phyloP scores from a whole-genome alignment of 208 protist species.

The Wallacemonas rigidus region DNA sequence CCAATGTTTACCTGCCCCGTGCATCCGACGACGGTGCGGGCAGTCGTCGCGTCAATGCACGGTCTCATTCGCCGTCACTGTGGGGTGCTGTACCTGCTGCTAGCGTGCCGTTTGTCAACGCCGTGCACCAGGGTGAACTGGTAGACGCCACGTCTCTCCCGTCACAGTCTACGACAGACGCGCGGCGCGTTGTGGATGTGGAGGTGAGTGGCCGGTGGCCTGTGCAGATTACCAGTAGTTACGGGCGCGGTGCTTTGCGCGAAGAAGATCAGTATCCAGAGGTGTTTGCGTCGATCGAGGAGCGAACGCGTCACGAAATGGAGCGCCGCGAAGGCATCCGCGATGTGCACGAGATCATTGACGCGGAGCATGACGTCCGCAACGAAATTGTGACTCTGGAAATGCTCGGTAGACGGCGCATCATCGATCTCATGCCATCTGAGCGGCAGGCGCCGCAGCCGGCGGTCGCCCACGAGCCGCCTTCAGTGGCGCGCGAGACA shows the following conservation, averaged over 20 bases:
- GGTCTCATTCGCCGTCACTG: slow-evolving; percentile 7
- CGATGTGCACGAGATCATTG: slow-evolving; percentile 26
- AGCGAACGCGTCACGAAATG: slow-evolving; percentile 5
- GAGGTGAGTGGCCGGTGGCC: neutral
- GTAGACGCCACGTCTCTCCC: slow-evolving; percentile 9
- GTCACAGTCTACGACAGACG: neutral
- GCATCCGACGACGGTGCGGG: neutral
- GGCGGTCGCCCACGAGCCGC: neutral
- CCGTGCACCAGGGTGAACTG: slow-evolving; percentile 1
- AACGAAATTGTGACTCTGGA: slow-evolving; percentile 20
- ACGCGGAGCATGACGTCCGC: slow-evolving; percentile 25
- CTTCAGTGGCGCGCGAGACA: no score
- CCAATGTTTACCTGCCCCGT: neutral
- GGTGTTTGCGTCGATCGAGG: neutral
- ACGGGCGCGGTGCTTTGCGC: neutral
- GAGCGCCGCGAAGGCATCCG: slow-evolving; percentile 18
- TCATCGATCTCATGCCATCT: neutral
- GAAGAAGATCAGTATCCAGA: slow-evolving; percentile 1
- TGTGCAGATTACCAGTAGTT: neutral
- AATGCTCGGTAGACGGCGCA: neutral
- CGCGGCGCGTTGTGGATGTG: neutral
- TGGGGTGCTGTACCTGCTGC: neutral
- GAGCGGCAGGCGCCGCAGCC: neutral
- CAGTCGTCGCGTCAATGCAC: neutral
- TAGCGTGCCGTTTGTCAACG: slow-evolving; percentile 15